A percentile compares a stretch with the other conserved stretches of the same genome.
These are phyloP conservation scores for Tulasnella sp. DNA, from an alignment of 768 basidiomycete species.

Conservation along the genomic window DNA sequence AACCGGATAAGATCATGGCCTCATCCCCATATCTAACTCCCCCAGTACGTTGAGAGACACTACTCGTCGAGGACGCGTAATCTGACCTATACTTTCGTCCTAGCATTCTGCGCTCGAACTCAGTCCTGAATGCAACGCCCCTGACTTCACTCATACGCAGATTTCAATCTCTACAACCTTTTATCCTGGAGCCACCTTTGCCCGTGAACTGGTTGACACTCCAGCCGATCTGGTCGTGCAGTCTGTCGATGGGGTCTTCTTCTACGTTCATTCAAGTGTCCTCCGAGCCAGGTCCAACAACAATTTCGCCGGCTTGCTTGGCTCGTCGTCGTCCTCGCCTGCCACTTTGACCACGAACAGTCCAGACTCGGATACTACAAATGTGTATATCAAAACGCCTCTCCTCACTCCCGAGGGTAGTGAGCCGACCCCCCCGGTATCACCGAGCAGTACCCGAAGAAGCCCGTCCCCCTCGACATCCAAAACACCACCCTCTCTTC, in stretches of 20 bases:
- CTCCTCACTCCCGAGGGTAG: constrained; percentile 4
- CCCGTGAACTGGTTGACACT: constrained; percentile 17
- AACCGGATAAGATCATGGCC: not conserved
- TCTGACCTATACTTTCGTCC: not conserved
- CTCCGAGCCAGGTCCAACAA: constrained; percentile 52
- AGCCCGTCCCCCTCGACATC: not conserved
- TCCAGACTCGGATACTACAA: not conserved
- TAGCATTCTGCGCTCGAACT: not conserved
- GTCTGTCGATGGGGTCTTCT: constrained; percentile 67
- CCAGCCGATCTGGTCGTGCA: constrained; percentile 45
- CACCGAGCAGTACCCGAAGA: not conserved
- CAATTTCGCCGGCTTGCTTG: constrained; percentile 41
- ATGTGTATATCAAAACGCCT: constrained; percentile 3
- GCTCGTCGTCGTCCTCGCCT: not conserved
- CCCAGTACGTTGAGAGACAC: constrained; percentile 2
- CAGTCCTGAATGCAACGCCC: not conserved
- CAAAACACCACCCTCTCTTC: not conserved
- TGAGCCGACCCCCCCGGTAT: constrained; percentile 3
- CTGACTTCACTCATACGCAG: constrained; percentile 26
- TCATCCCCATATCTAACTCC: constrained; percentile 4
- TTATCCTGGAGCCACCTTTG: constrained; percentile 48
- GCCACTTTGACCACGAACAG: not conserved
- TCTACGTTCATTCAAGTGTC: constrained; percentile 58
- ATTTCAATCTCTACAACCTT: constrained; percentile 79
- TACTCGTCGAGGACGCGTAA: not conserved